Evolutionary conservation across 345 rosid genomes (phyloP).

Genomic region (Aquilaria malaccensis): DNA sequence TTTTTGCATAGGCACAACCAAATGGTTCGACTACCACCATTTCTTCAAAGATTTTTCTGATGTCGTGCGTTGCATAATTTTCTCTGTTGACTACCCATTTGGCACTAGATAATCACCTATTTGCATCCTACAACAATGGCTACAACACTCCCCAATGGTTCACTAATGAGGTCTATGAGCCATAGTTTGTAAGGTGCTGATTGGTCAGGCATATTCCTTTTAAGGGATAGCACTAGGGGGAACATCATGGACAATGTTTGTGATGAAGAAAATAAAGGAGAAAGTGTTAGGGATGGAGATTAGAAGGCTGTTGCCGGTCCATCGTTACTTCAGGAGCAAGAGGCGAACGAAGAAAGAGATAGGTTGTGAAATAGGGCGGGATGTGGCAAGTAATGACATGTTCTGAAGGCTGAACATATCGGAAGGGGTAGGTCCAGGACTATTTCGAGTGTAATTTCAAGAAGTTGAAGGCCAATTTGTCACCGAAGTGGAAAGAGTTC

Average conservation of each 20-base stretch:
- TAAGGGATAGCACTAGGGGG: slow-evolving; percentile 62
- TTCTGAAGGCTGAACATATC: slow-evolving; percentile 57
- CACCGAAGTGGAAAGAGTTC: slow-evolving; percentile 36
- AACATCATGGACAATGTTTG: slow-evolving; percentile 53
- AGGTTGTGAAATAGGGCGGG: slow-evolving; percentile 18
- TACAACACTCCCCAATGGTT: slow-evolving; percentile 46
- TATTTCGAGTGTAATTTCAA: slow-evolving; percentile 46
- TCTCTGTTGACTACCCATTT: slow-evolving; percentile 51
- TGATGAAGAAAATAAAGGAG: slow-evolving; percentile 23
- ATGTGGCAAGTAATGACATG: slow-evolving; percentile 42
- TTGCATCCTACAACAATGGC: slow-evolving; percentile 48
- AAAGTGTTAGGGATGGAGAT: slow-evolving; percentile 18
- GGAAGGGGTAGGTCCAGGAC: slow-evolving; percentile 32
- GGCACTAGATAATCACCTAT: slow-evolving; percentile 57
- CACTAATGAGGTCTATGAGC: slow-evolving; percentile 19
- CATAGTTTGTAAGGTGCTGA: slow-evolving; percentile 42
- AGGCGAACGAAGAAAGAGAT: slow-evolving; percentile 38
- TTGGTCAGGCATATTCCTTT: slow-evolving; percentile 36
- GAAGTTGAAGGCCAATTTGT: slow-evolving; percentile 15
- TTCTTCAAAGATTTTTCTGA: slow-evolving; percentile 53
- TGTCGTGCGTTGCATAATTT: slow-evolving; percentile 25
- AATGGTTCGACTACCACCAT: slow-evolving; percentile 57
- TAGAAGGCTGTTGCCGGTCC: slow-evolving; percentile 37
- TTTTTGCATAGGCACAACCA: slow-evolving; percentile 53
- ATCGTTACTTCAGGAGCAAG: slow-evolving; percentile 59